Base-by-base conservation (phyloP, 768 basidiomycete species). In the Mycena floridula region DNA sequence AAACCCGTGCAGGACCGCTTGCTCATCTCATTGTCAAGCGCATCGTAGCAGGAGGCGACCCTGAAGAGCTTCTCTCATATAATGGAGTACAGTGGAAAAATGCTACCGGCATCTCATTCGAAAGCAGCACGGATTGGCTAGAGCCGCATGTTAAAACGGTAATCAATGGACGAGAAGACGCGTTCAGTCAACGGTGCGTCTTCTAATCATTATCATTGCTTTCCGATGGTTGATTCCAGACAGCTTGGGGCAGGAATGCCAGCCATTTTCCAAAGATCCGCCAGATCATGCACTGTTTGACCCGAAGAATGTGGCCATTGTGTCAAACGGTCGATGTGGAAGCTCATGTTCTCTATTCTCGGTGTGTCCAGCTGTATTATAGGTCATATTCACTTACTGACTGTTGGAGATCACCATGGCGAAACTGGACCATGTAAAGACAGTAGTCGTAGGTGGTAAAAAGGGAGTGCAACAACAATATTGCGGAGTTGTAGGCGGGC, bases 401-500 rank as follows among this genome's bases (percentile, higher is more conserved):
- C 12, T 5, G 61, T 18, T 55, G 49, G 56, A 79, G 77, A 73
- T 80, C 49, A 75, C 77, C 18, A 78, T 82, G 77, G 58, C 71
- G 0, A 81, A 81, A 56, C 60, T 68, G 32, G 76, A 81, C 47
- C 76, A 76, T 25, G 72, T 70, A 23, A 75, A 64, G 52, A 77
- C 74, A 6, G 72, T 75, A n/a, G 77, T 81, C 4, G 50, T 77
- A 15, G 78, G 77, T 22, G 80, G 79, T 25, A 70, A 69, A 51
- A 53, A 65, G 11, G 66, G 59, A 39, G 59, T 69, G 7, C 59
- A 55, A 30, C 79, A 81, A 51, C 69, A 80, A 51, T 81, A 80
- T 54, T 79, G 76, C 49, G 80, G 80, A n/a, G 74, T 69, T 27
- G 79, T 81, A 22, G 79, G 78, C n/a, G 79, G 79, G 0, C 76